Conservation (phyloP, 2,329 filamentous ascomycete genomes). For the Penicillium rolfsii region DNA sequence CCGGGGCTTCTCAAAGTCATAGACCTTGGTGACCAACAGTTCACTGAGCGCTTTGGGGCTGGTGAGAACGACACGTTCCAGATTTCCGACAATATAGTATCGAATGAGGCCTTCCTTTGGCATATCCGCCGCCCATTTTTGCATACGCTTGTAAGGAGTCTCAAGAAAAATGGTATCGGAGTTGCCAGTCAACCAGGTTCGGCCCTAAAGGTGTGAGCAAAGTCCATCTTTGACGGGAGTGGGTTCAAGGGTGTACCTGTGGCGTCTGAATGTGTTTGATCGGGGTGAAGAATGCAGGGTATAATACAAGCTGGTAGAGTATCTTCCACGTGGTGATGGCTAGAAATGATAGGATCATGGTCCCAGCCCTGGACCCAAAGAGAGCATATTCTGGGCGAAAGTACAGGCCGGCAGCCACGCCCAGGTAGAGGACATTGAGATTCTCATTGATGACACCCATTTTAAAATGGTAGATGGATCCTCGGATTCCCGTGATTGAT, state of each 20-base stretch:
- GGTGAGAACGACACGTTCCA: conserved; percentile 64
- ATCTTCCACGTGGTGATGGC: conserved; percentile 29
- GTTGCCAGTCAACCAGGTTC: conserved; percentile 53
- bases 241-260: conserved; percentile 37
- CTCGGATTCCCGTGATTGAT: too few relatives aligned
- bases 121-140: conserved; percentile 60
- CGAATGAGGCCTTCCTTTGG: conserved; percentile 71
- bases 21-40: conserved; percentile 68
- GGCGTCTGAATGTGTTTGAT: conserved; percentile 61
- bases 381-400: conserved; percentile 36
- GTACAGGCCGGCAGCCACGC: conserved; percentile 23
- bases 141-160: conserved; percentile 44
- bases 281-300: conserved; percentile 62
- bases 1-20: conserved; percentile 69
- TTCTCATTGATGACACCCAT: conserved; percentile 21
- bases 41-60: conserved; percentile 69
- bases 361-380: conserved; percentile 33
- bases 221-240: not conserved
- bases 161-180: conserved; percentile 41
- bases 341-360: conserved; percentile 27
- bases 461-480: not conserved
- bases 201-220: conserved; percentile 32
- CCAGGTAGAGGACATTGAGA: conserved; percentile 24
- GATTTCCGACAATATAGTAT: conserved; percentile 65
- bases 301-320: conserved; percentile 53